Evolutionary conservation across 2,329 filamentous ascomycete species (phyloP).

Genomic region (Colletotrichum lindemuthianum): DNA sequence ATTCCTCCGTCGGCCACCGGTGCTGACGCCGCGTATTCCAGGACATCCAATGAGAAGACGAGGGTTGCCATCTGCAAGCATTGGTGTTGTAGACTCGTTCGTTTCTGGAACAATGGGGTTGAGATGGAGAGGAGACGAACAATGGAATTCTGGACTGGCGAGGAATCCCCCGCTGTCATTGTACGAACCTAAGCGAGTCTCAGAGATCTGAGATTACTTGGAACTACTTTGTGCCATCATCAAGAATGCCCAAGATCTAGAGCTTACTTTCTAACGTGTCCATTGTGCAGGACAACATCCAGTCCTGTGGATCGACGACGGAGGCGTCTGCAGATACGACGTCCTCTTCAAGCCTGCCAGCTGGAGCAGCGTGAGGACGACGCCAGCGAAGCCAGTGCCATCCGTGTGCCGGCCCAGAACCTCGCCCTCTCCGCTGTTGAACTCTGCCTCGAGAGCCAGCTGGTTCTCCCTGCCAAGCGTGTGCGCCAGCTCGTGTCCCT

Average conservation of each 20-base stretch:
- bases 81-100: background rate
- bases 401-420: conserved; percentile 49
- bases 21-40: background rate
- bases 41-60: too few relatives aligned
- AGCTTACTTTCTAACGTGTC: too few relatives aligned
- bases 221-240: too few relatives aligned
- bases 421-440: conserved; percentile 42
- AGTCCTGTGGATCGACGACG: too few relatives aligned
- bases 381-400: conserved; percentile 46
- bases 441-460: conserved; percentile 44
- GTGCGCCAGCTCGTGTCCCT: conserved; percentile 46
- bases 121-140: too few relatives aligned
- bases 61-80: background rate
- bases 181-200: too few relatives aligned
- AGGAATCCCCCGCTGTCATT: too few relatives aligned
- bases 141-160: too few relatives aligned
- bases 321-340: conserved; percentile 39
- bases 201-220: too few relatives aligned
- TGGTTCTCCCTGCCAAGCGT: conserved; percentile 42
- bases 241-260: too few relatives aligned
- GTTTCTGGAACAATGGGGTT: too few relatives aligned
- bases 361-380: conserved; percentile 47
- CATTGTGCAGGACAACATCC: too few relatives aligned
- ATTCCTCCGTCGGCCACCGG: background rate
- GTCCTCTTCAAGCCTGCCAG: conserved; percentile 44